Base-by-base conservation (phyloP, 1,139 yeast genomes). In the Hyphopichia khmerensis region DNA sequence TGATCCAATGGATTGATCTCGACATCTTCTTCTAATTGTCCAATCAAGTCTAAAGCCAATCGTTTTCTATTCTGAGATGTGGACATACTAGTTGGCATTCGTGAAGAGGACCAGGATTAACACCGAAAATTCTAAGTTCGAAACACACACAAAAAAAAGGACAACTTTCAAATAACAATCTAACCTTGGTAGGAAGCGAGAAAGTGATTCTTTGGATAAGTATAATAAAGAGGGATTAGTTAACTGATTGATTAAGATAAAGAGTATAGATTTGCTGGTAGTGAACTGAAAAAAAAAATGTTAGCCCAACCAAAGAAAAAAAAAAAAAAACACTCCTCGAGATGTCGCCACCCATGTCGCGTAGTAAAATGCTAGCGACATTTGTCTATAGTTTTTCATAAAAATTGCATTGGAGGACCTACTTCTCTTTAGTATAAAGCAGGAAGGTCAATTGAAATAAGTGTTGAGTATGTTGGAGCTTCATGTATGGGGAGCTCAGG, bases 21-120 rank as follows among this genome's bases (percentile, higher is more conserved):
- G 35, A 86, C 61, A 23, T 72, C 75, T 46, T 83, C 89, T 51
- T 84, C 83, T 30, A 86, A 69, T 47, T 72, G 76, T 9, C 82
- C 83, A 36, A 79, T 72, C 33, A 73, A 69, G 49, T 80, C 86
- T 43, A 73, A 53, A 4, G 72, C 55, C 45, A 68, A 53, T 40
- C 72, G 51, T 48, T 67, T 67, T 50, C 62, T 60, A 48, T 59
- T 65, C 19, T 52, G 64, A 17, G 39, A 27, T 24, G 15, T 13
- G 16, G 32, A 35, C 31, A 35, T 26, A 21, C 38, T 35, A 15
- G 19, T n/a, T 35, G 38, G 32, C 32, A 29, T 29, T 26, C 9
- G 24, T 6, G 24, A 21, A 6, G 9, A 21, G 5, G 24, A 9
- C 8, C 24, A n/a, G n/a, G n/a, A n/a, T n/a, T n/a, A n/a, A n/a